A percentile compares a stretch with the other conserved stretches of the same genome.
phyloP scores from a whole-genome alignment of 768 basidiomycete genomes.

The Lyophyllum semitale region DNA sequence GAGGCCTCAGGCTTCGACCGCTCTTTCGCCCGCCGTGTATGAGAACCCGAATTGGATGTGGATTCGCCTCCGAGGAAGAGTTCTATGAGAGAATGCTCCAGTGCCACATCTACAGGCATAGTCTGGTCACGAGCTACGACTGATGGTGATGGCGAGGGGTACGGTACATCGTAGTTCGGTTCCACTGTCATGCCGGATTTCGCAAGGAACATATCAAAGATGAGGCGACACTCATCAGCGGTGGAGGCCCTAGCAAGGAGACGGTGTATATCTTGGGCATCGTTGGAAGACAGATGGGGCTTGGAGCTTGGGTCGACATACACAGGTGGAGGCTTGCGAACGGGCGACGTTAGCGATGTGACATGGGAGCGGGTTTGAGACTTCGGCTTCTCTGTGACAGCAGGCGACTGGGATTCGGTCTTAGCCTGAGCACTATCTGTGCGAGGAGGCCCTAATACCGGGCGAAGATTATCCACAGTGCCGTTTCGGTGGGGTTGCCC shows the following conservation, averaged over 20 bases:
- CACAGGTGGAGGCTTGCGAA: slow-evolving; percentile 20
- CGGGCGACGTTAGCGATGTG: slow-evolving; percentile 3
- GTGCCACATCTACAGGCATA: slow-evolving; percentile 25
- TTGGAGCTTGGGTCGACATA: slow-evolving; percentile 15
- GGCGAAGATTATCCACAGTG: background rate
- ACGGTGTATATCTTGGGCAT: slow-evolving; percentile 67
- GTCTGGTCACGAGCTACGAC: slow-evolving; percentile 20
- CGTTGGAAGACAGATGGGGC: slow-evolving; percentile 36
- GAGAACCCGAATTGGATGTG: slow-evolving; percentile 6
- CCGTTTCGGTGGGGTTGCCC: background rate
- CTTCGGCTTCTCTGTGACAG: slow-evolving; percentile 2
- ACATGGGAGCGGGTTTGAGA: slow-evolving; percentile 2
- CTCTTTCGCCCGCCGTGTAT: slow-evolving; percentile 9
- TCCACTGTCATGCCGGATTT: slow-evolving; percentile 50
- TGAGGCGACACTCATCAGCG: slow-evolving; percentile 82
- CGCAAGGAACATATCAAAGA: slow-evolving; percentile 80
- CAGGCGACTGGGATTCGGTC: background rate
- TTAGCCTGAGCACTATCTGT: slow-evolving; percentile 1
- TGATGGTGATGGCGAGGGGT: slow-evolving; percentile 37
- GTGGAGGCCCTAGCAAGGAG: slow-evolving; percentile 69
- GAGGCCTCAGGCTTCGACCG: slow-evolving; percentile 1
- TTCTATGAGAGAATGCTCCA: slow-evolving; percentile 58
- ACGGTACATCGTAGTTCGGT: slow-evolving; percentile 28
- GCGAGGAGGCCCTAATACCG: background rate
- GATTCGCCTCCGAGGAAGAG: slow-evolving; percentile 36